Evolutionary conservation across 2,329 filamentous ascomycete species (phyloP).

Genomic region (Calycina marina): DNA sequence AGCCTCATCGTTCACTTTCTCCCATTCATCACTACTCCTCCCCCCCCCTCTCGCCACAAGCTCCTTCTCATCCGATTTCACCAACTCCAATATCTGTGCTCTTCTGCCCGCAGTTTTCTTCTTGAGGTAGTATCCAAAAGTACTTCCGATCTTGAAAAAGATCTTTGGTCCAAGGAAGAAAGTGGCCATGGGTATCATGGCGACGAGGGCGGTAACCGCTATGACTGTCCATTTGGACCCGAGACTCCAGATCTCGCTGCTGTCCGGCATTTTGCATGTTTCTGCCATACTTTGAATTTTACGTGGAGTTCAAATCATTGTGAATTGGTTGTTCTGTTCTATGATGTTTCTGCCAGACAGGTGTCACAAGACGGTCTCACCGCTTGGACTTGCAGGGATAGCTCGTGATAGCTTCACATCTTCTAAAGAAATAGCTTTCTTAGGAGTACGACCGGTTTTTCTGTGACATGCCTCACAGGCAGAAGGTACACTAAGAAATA

Average conservation of each 20-base stretch:
- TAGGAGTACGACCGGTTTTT: no score
- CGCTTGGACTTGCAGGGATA: no score
- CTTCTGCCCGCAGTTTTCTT: constrained; percentile 49
- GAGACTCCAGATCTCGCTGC: constrained; percentile 17
- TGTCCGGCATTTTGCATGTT: constrained; percentile 20
- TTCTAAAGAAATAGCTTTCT: no score
- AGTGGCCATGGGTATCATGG: constrained; percentile 20
- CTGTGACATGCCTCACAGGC: no score
- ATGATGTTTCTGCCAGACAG: no score
- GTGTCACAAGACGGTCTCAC: no score
- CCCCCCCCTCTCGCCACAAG: constrained; percentile 8
- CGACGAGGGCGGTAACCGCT: constrained; percentile 18
- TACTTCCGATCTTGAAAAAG: constrained; percentile 22
- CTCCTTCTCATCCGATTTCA: constrained; percentile 24
- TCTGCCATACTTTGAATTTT: no score
- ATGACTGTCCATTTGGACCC: constrained; percentile 18
- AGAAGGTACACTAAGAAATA: no score
- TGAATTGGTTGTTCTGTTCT: no score
- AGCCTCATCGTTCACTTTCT: constrained; percentile 57
- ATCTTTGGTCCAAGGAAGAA: constrained; percentile 17
- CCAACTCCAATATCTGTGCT: constrained; percentile 39
- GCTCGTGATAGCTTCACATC: no score
- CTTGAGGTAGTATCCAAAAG: constrained; percentile 44
- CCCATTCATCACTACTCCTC: constrained; percentile 35
- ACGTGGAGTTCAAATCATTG: no score